Evolutionary conservation across 331 rosid species (phyloP), one percentile per base, ranked within the genome.

Genomic region (Rosa hybrid): DNA sequence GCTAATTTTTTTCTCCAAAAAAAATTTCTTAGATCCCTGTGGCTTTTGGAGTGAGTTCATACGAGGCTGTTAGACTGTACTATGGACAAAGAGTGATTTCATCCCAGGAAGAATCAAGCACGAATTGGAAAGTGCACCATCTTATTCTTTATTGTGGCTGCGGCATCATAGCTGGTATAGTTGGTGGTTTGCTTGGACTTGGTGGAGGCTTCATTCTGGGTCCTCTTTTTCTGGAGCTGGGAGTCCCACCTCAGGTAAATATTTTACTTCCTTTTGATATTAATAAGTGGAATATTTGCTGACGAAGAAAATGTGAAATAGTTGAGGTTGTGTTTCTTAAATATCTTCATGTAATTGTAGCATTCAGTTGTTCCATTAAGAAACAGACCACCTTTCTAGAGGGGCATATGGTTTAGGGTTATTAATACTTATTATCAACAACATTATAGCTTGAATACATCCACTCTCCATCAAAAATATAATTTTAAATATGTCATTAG

Each of bases 171-270:
- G 86, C 88, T 51, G 86, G 86, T 44, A 62, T 85, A 48, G 53
- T 85, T 63, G 88, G 88, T 56, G 86, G 88, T 18, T 78, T 85
- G 79, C 86, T 79, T 39, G 88, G 86, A 53, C 86, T 85, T 51
- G 88, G 88, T 46, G 88, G 88, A 69, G 86, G 83, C 1, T 85
- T 85, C 81, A 78, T 85, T 27, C 20, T 85, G 72, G 88, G 88
- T 34, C 88, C 88, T 12, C 86, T 85, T 23, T 79, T 85, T 65
- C 86, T 85, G 13, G 83, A 85, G 79, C 80, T 85, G 17, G 88
- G 86, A 78, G 71, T 85, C 60, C 82, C 83, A 78, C 88, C 86
- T 75, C 86, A 82, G 88, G 88, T 85, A 3, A 42, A 2, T 16
- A 54, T 34, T 50, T 7, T 27, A 27, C 39, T 10, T 69, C 10